These are phyloP conservation scores for Cryoendolithus antarcticus DNA, from an alignment of 2,329 filamentous ascomycete species.

Conservation along the genomic window DNA sequence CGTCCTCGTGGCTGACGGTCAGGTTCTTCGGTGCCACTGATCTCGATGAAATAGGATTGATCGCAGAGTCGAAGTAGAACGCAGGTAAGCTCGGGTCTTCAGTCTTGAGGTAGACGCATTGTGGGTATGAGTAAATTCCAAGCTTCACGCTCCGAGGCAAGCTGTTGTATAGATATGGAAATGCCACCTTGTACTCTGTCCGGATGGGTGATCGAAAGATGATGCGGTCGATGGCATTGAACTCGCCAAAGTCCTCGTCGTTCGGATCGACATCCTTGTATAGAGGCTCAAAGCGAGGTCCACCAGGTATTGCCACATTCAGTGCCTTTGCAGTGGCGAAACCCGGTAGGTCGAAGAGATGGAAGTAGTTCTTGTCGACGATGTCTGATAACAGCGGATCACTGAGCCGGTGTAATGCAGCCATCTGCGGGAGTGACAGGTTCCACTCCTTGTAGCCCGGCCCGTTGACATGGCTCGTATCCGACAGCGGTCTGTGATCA, in stretches of 20 bases:
- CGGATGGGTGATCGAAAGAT: constrained; percentile 93
- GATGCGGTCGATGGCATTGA: constrained; percentile 98
- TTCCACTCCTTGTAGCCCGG: constrained; percentile 97
- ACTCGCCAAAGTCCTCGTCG: constrained; percentile 97
- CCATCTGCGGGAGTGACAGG: constrained; percentile 85
- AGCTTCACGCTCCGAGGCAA: constrained; percentile 86
- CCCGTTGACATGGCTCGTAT: constrained; percentile 89
- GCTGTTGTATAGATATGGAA: constrained; percentile 92
- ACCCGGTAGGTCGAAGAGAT: constrained; percentile 90
- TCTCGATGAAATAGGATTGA: constrained; percentile 93
- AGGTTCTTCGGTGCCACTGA: constrained; percentile 90
- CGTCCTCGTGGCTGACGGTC: constrained; percentile 83
- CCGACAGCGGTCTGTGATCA: constrained; percentile 78
- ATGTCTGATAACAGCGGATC: constrained; percentile 82
- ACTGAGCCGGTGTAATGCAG: constrained; percentile 82
- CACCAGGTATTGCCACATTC: constrained; percentile 95
- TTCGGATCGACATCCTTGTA: constrained; percentile 99
- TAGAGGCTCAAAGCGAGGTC: constrained; percentile 87
- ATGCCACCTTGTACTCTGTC: constrained; percentile 90
- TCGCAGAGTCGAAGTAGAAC: constrained; percentile 95
- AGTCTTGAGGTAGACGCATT: constrained; percentile 77
- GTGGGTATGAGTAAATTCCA: constrained; percentile 87
- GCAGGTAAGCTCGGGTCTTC: constrained; percentile 84
- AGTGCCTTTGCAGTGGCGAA: constrained; percentile 93
- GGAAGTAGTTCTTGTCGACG: constrained; percentile 93